Conservation (phyloP, 2,329 filamentous ascomycete genomes). For the Parastagonospora avenae region DNA sequence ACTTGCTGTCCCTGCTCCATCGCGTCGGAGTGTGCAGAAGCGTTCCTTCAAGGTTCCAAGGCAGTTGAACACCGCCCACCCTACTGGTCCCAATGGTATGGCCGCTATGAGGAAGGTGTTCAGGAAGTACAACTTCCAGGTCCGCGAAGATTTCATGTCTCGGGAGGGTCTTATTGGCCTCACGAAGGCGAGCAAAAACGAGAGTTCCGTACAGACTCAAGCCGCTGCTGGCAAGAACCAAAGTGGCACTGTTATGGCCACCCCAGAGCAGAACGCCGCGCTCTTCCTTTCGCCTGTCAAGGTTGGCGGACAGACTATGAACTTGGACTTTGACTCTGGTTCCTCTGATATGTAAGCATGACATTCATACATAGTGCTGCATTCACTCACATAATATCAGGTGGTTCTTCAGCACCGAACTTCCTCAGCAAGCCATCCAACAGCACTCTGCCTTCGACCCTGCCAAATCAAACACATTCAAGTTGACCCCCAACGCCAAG, state of each 20-base stretch:
- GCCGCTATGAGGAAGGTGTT: slow-evolving; percentile 69
- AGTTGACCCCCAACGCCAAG: slow-evolving; percentile 54
- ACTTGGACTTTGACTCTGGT: slow-evolving; percentile 77
- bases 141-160: slow-evolving; percentile 44
- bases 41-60: slow-evolving; percentile 68
- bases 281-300: slow-evolving; percentile 72
- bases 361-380: not conserved
- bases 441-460: slow-evolving; percentile 64
- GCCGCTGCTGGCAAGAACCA: slow-evolving; percentile 32
- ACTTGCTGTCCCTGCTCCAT: slow-evolving; percentile 52
- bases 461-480: slow-evolving; percentile 57
- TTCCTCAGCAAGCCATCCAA: slow-evolving; percentile 52
- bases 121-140: slow-evolving; percentile 64
- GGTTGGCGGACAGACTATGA: slow-evolving; percentile 71
- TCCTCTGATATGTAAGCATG: slow-evolving; percentile 68
- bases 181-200: slow-evolving; percentile 18
- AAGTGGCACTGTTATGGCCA: slow-evolving; percentile 66
- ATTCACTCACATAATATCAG: slow-evolving; percentile 42
- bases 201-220: slow-evolving; percentile 24
- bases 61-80: slow-evolving; percentile 60
- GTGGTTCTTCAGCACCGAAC: slow-evolving; percentile 71
- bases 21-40: slow-evolving; percentile 50
- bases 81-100: slow-evolving; percentile 59
- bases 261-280: slow-evolving; percentile 67
- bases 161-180: slow-evolving; percentile 48